A percentile compares a stretch with the other conserved stretches of the same genome.
These are phyloP conservation scores for Colletotrichum destructivum DNA, from an alignment of 2,329 filamentous ascomycete species.

Conservation along the genomic window DNA sequence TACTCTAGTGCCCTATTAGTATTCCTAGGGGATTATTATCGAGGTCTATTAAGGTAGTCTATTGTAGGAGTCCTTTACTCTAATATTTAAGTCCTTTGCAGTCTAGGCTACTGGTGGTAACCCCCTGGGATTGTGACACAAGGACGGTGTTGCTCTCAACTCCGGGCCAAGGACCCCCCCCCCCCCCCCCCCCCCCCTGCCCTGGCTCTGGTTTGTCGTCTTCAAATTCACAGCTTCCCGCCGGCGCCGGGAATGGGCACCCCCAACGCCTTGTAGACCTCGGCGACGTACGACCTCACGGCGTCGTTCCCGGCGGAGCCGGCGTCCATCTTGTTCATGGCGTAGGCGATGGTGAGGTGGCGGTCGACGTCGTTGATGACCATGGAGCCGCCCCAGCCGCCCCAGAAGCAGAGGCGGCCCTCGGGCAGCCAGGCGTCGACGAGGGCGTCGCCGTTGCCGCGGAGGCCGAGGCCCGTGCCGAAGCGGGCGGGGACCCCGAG, in stretches of 20 bases:
- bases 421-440: conserved; percentile 49
- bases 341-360: conserved; percentile 59
- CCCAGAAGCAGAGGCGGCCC: conserved; percentile 57
- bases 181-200: too few species aligned
- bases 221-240: background rate
- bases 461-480: conserved; percentile 59
- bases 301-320: conserved; percentile 15
- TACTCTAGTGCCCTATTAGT: too few species aligned
- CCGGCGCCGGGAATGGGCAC: background rate
- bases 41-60: too few species aligned
- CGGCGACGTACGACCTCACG: conserved; percentile 21
- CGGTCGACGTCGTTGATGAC: conserved; percentile 60
- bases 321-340: conserved; percentile 61
- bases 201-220: too few species aligned
- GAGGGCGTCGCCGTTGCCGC: conserved; percentile 46
- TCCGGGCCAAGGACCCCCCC: too few species aligned
- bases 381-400: conserved; percentile 62
- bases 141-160: too few species aligned
- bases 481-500: conserved; percentile 53
- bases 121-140: too few species aligned
- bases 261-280: conserved; percentile 33
- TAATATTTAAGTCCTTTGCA: too few species aligned
- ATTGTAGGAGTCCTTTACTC: too few species aligned
- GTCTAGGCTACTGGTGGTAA: too few species aligned
- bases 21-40: too few species aligned